A percentile compares a stretch with the other conserved stretches of the same genome.
These are phyloP conservation scores for Colletotrichum chlorophyti DNA, from an alignment of 2,329 filamentous ascomycete species.

Conservation along the genomic window DNA sequence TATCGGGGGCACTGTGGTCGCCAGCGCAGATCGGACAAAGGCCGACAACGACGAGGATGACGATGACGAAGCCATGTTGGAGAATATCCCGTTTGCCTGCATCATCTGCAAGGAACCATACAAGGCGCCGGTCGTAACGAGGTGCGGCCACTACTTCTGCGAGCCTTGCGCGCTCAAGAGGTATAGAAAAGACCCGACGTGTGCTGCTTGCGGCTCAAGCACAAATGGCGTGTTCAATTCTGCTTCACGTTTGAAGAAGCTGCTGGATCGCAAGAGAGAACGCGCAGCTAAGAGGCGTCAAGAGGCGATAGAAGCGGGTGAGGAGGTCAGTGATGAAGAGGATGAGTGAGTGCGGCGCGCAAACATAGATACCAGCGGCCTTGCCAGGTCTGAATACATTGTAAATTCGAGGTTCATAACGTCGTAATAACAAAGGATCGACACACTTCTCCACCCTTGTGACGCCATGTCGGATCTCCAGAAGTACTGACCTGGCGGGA, in stretches of 20 bases:
- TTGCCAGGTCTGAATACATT: background rate
- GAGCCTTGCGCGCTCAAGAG: constrained; percentile 85
- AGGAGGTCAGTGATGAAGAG: constrained; percentile 55
- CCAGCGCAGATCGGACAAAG: constrained; percentile 59
- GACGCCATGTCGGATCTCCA: too few species aligned
- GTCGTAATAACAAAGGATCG: too few species aligned
- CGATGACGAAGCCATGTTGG: constrained; percentile 74
- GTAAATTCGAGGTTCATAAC: too few species aligned
- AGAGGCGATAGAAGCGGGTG: constrained; percentile 57
- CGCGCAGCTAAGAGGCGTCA: constrained; percentile 64
- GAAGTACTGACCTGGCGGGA: too few species aligned
- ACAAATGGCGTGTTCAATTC: constrained; percentile 91
- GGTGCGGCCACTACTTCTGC: constrained; percentile 96
- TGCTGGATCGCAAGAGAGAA: constrained; percentile 77
- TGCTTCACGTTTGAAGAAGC: constrained; percentile 81
- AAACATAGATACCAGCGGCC: constrained; percentile 13
- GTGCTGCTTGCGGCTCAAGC: constrained; percentile 83
- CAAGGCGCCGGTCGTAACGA: constrained; percentile 81
- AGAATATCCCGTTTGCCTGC: constrained; percentile 89
- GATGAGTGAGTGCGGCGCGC: constrained; percentile 28
- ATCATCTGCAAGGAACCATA: constrained; percentile 85
- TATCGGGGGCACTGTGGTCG: constrained; percentile 65
- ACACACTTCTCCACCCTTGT: too few species aligned
- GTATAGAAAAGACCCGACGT: constrained; percentile 86
- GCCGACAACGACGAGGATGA: constrained; percentile 50